Evolutionary conservation across 345 rosid species (phyloP).

Genomic region (Eucalyptus polybractea): DNA sequence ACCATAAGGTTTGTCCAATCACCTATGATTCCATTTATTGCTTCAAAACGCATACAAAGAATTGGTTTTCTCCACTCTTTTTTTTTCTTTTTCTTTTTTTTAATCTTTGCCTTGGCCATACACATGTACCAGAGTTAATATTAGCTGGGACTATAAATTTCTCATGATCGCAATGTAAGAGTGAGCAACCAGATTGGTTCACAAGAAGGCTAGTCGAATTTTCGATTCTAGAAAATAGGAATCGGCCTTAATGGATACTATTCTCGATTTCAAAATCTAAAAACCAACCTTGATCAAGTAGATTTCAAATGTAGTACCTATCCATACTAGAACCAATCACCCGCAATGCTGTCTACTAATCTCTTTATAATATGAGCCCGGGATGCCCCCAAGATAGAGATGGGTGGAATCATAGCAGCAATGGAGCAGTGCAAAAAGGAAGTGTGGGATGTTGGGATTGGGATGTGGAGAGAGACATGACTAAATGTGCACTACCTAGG

Average conservation of each 20-base stretch:
- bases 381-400: neutral
- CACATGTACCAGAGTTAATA: neutral
- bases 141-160: neutral
- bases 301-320: neutral
- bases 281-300: neutral
- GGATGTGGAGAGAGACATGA: neutral
- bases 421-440: neutral
- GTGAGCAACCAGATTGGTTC: neutral
- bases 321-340: neutral
- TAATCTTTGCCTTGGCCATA: neutral
- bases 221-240: neutral
- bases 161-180: neutral
- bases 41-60: neutral
- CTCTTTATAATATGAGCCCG: neutral
- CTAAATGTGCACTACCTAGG: neutral
- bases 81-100: neutral
- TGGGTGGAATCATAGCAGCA: neutral
- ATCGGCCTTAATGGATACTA: neutral
- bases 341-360: neutral
- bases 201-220: neutral
- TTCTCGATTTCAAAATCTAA: neutral
- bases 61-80: neutral
- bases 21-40: neutral
- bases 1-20: neutral
- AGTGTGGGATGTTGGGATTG: neutral